phyloP scores from a whole-genome alignment of 2,329 filamentous ascomycete species.

The Apiospora sp. region DNA sequence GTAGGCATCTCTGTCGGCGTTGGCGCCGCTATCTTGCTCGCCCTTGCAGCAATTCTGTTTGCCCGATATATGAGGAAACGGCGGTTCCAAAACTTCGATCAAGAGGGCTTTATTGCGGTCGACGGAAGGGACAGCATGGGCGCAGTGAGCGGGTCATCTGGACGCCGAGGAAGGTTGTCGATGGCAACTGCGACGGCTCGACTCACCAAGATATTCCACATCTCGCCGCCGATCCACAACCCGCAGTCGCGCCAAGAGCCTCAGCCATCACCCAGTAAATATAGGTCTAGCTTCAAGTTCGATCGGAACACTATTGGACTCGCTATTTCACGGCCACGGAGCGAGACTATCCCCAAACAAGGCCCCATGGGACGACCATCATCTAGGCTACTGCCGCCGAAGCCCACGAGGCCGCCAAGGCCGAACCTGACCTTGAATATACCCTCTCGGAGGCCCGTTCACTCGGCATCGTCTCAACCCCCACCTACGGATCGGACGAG shows the following conservation, averaged over 20 bases:
- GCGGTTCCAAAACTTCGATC: slow-evolving; percentile 46
- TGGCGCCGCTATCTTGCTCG: slow-evolving; percentile 57
- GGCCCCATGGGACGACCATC: slow-evolving; percentile 32
- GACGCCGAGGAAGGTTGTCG: slow-evolving; percentile 27
- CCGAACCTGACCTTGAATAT: slow-evolving; percentile 54
- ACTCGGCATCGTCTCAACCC: slow-evolving; percentile 49
- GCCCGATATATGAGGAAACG: slow-evolving; percentile 52
- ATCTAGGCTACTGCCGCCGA: slow-evolving; percentile 55
- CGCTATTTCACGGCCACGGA: slow-evolving; percentile 50
- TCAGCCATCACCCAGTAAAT: slow-evolving; percentile 29
- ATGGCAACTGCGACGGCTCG: slow-evolving; percentile 27
- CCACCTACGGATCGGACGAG: slow-evolving; percentile 62
- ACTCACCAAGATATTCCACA: slow-evolving; percentile 45
- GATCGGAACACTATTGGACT: slow-evolving; percentile 51
- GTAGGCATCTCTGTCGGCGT: slow-evolving; percentile 66
- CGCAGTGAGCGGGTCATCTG: slow-evolving; percentile 23
- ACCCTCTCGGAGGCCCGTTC: slow-evolving; percentile 32
- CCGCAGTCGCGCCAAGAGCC: slow-evolving; percentile 38
- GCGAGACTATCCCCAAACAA: slow-evolving; percentile 30
- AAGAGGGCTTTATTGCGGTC: slow-evolving; percentile 48
- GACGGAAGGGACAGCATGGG: slow-evolving; percentile 47
- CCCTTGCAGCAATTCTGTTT: slow-evolving; percentile 55
- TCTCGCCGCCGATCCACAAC: slow-evolving; percentile 50
- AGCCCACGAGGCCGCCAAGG: slow-evolving; percentile 41
- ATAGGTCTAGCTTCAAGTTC: slow-evolving; percentile 22